These are phyloP conservation scores for Rhodocollybia butyracea DNA, from an alignment of 768 basidiomycete species.

Conservation along the genomic window DNA sequence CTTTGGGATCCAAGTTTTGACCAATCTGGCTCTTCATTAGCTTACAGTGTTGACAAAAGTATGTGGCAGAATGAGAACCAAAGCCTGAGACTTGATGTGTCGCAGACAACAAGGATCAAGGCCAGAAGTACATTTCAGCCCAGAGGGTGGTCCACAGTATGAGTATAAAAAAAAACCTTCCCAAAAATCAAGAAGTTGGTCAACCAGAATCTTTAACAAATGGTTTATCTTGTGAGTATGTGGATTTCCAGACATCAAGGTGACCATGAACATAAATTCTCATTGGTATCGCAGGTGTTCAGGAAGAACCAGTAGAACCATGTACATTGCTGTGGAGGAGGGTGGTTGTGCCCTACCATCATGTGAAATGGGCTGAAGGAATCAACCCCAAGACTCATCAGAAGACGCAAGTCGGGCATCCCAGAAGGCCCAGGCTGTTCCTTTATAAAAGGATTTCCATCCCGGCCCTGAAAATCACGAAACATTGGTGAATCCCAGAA, in stretches of 20 bases:
- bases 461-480: conserved; percentile 10
- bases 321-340: too few relatives aligned
- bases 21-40: conserved; percentile 10
- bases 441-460: conserved; percentile 15
- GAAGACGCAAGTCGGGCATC: conserved; percentile 3
- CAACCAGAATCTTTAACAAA: conserved; percentile 28
- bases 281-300: conserved; percentile 26
- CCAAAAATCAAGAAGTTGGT: conserved; percentile 33
- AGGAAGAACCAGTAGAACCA: conserved; percentile 31
- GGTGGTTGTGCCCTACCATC: background rate
- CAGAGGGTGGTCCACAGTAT: conserved; percentile 15
- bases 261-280: conserved; percentile 40
- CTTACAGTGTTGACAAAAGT: conserved; percentile 3
- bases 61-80: background rate
- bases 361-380: conserved; percentile 13
- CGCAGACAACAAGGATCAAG: conserved; percentile 30
- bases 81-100: conserved; percentile 26
- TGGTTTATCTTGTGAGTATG: conserved; percentile 28
- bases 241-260: conserved; percentile 36
- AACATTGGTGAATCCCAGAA: background rate
- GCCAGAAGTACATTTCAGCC: conserved; percentile 26
- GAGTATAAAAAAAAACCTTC: conserved; percentile 24
- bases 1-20: conserved; percentile 12
- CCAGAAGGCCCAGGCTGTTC: background rate
- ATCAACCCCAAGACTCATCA: conserved; percentile 12